Base-by-base conservation (phyloP, 2,329 filamentous ascomycete genomes). In the Fusarium sp. region DNA sequence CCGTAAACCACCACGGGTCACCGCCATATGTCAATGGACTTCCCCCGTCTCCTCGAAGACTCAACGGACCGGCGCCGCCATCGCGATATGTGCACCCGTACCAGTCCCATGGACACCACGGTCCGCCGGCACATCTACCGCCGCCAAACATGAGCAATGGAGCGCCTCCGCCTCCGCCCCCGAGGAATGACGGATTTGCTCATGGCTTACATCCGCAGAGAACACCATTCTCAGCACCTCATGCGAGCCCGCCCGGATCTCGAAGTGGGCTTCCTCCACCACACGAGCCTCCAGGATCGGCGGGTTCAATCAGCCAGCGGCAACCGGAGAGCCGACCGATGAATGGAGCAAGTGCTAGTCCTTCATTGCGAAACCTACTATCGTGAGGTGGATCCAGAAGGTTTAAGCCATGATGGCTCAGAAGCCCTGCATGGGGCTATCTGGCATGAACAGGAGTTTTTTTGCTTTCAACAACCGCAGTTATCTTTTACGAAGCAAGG, bases 291-390 rank as follows among this genome's bases (percentile, higher is more conserved):
- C 71, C 72, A 73, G 82, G 54, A 33, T 63, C 73, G 10, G 64
- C 68, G n/a, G 63, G 64, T 9, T 56, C 73, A 52, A 47, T 38
- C n/a, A 45, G 60, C 25, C 77, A 76, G 47, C 80, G 81, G 32
- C 76, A 80, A 35, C 74, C 84, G 65, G 87, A 89, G 58, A 80
- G 71, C 22, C 84, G 88, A 57, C 85, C 87, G 35, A 83, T 87
- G 33, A 89, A 88, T 60, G 92, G 92, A n/a, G 93, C 93, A 5
- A 95, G 93, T 78, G 92, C 93, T 17, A 95, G 91, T 78, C 93
- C 93, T 12, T 95, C 93, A 11, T 81, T 95, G 70, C 90, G 91
- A 76, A 95, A 95, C 78, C 82, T 95, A 58, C 86, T 95, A 63
- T 92, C 90, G 57, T 94, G 82, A 84, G 20, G 27, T 17, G 17